These are phyloP conservation scores for Eutrema salsugineum DNA, from an alignment of 441 rosid species.

Conservation along the genomic window DNA sequence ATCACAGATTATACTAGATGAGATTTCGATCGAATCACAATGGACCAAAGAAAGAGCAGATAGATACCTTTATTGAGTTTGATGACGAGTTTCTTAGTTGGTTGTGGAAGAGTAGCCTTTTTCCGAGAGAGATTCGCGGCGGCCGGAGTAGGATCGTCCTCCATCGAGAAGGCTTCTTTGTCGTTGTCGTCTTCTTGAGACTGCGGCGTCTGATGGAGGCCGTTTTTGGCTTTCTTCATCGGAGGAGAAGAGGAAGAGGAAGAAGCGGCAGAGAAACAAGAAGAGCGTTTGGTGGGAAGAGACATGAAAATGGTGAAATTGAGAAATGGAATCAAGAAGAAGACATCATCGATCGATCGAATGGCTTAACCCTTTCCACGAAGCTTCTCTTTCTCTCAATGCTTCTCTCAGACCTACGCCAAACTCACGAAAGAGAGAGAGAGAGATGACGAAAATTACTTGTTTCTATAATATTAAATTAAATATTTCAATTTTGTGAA, in stretches of 20 bases:
- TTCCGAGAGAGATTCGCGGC: constrained; percentile 83
- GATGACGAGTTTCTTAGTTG: constrained; percentile 76
- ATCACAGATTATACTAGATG: background rate
- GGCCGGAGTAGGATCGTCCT: constrained; percentile 54
- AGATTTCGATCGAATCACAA: background rate
- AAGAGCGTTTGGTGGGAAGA: constrained; percentile 83
- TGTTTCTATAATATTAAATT: background rate
- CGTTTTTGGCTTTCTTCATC: constrained; percentile 62
- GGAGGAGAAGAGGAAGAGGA: constrained; percentile 58
- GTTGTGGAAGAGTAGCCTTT: constrained; percentile 81
- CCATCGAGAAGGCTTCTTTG: constrained; percentile 47
- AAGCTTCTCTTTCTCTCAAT: background rate
- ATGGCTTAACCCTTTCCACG: background rate
- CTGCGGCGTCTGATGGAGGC: constrained; percentile 45
- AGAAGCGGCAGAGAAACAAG: constrained; percentile 9
- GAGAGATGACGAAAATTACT: background rate
- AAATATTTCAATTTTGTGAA: background rate
- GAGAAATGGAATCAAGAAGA: constrained; percentile 20
- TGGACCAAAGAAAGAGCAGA: background rate
- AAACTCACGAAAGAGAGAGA: background rate
- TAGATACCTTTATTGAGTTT: constrained; percentile 72
- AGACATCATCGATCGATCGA: background rate
- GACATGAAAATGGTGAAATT: constrained; percentile 45
- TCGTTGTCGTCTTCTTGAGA: constrained; percentile 18
- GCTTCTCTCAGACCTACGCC: background rate